Conservation (phyloP, 2,329 filamentous ascomycete genomes). For the Penicillium sumatraense region DNA sequence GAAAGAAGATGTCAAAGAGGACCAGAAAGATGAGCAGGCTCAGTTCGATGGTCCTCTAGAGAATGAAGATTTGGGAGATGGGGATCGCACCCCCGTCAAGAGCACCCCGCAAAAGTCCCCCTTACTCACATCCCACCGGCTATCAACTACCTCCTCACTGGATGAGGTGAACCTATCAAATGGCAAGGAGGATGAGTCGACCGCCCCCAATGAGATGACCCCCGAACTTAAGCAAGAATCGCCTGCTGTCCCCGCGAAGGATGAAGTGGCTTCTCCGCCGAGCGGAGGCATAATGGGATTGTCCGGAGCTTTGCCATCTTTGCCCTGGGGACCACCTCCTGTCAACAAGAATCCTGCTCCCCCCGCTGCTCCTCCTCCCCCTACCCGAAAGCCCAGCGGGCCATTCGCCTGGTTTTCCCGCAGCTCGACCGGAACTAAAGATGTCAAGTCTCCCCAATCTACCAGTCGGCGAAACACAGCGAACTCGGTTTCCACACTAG, state of each 20-base stretch:
- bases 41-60: slow-evolving; percentile 4
- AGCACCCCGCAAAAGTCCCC: slow-evolving; percentile 55
- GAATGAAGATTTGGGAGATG: slow-evolving; percentile 17
- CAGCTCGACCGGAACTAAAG: slow-evolving; percentile 61
- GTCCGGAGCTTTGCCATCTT: slow-evolving; percentile 71
- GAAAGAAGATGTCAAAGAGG: slow-evolving; percentile 9
- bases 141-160: slow-evolving; percentile 60
- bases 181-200: slow-evolving; percentile 59
- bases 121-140: slow-evolving; percentile 56
- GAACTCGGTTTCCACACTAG: slow-evolving; percentile 77
- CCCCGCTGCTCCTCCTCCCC: slow-evolving; percentile 44
- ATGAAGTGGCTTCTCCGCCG: slow-evolving; percentile 34
- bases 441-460: slow-evolving; percentile 58
- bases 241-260: slow-evolving; percentile 40
- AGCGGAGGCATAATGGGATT: slow-evolving; percentile 59
- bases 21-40: slow-evolving; percentile 10
- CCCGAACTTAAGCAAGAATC: slow-evolving; percentile 32
- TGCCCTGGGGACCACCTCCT: slow-evolving; percentile 71
- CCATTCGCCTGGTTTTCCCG: slow-evolving; percentile 87
- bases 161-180: slow-evolving; percentile 68
- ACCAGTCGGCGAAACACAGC: slow-evolving; percentile 71
- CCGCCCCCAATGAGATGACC: slow-evolving; percentile 27
- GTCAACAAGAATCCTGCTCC: slow-evolving; percentile 42
- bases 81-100: slow-evolving; percentile 39
- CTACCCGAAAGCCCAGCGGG: slow-evolving; percentile 75